Percentiles rank a stretch among this genome's conserved stretches.
Evolutionary conservation across 371 early-diverging fungal species (phyloP).

Genomic region (Blyttiomyces sp.): DNA sequence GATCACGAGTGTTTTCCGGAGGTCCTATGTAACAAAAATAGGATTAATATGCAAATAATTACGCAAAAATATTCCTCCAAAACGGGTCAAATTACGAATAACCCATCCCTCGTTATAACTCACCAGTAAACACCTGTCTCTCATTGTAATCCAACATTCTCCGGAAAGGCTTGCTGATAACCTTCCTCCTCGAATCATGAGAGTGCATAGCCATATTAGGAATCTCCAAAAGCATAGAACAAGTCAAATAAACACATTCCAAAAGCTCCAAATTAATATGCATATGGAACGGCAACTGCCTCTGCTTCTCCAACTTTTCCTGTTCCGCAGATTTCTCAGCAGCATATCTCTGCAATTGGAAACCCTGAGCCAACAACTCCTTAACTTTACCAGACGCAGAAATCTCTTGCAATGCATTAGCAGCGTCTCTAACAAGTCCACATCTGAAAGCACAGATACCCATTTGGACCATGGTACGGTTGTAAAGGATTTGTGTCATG

Average conservation of each 20-base stretch:
- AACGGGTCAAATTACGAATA: no score
- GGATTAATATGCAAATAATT: not conserved
- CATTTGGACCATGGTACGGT: constrained; percentile 93
- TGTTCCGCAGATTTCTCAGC: constrained; percentile 73
- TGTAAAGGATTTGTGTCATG: constrained; percentile 91
- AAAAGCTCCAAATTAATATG: constrained; percentile 97
- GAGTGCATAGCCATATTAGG: constrained; percentile 90
- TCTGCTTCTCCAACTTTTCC: constrained; percentile 86
- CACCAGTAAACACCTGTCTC: constrained; percentile 88
- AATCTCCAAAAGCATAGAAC: constrained; percentile 94
- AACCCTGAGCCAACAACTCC: constrained; percentile 93
- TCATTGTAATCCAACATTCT: constrained; percentile 91
- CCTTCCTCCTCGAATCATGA: constrained; percentile 72
- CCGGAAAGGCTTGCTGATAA: constrained; percentile 90
- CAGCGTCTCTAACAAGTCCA: constrained; percentile 86
- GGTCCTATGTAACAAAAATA: constrained; percentile 48
- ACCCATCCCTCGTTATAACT: no score
- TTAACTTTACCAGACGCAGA: constrained; percentile 82
- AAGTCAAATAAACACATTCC: constrained; percentile 93
- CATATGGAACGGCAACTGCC: constrained; percentile 98
- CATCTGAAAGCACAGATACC: constrained; percentile 95
- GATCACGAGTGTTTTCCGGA: constrained; percentile 96
- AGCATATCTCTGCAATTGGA: constrained; percentile 70
- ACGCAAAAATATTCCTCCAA: no score
- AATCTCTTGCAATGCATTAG: constrained; percentile 85